Conservation (phyloP, 768 basidiomycete species). For the Dioszegia aurantiaca region DNA sequence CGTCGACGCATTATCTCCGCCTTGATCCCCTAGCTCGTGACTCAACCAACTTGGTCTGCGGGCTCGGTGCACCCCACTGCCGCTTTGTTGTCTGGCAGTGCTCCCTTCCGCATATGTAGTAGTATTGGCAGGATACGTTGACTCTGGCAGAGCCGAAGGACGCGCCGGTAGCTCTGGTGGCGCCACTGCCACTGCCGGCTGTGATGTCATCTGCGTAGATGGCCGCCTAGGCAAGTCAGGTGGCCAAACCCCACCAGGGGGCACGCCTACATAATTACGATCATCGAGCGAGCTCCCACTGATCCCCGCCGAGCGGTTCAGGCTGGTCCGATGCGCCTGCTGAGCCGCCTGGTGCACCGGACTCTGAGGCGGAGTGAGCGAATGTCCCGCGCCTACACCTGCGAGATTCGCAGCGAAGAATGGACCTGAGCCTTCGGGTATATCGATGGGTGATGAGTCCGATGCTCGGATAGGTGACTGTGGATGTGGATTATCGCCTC, state of each 20-base stretch:
- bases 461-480: too few relatives aligned
- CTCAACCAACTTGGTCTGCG: neutral
- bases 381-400: slow-evolving; percentile 43
- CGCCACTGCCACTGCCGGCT: slow-evolving; percentile 12
- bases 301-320: slow-evolving; percentile 13
- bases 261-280: too few relatives aligned
- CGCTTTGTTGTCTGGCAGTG: slow-evolving; percentile 7
- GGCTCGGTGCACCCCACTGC: neutral
- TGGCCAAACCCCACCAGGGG: too few relatives aligned
- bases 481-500: slow-evolving; percentile 30
- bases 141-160: slow-evolving; percentile 20
- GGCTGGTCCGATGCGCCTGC: slow-evolving; percentile 13
- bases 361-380: slow-evolving; percentile 36
- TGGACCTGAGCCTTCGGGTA: neutral
- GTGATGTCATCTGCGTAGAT: neutral
- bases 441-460: neutral
- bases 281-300: too few relatives aligned
- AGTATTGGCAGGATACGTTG: slow-evolving; percentile 20
- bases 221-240: too few relatives aligned
- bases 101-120: too few relatives aligned
- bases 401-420: slow-evolving; percentile 23
- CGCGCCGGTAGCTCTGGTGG: slow-evolving; percentile 23
- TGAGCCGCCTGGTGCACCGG: slow-evolving; percentile 29
- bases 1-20: too few relatives aligned
- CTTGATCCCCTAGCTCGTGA: too few relatives aligned